Conservation (phyloP, 768 basidiomycete genomes). For the Boletus huronensis region DNA sequence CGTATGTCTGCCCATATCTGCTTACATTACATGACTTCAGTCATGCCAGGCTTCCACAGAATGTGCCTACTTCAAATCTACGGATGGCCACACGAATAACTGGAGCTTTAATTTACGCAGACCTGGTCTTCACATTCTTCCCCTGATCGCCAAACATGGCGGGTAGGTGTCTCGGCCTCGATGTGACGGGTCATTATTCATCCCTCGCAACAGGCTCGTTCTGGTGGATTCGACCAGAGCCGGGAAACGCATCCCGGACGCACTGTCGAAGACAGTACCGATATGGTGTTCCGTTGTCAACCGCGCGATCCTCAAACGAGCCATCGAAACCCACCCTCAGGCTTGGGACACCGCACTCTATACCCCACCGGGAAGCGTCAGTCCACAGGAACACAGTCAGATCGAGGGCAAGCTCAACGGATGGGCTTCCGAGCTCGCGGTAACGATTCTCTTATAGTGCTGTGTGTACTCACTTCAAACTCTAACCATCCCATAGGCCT, state of each 20-base stretch:
- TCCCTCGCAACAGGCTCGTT: constrained; percentile 50
- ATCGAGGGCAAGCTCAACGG: constrained; percentile 61
- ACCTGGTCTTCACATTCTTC: constrained; percentile 77
- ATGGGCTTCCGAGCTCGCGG: constrained; percentile 71
- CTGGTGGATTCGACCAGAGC: constrained; percentile 91
- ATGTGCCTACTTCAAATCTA: constrained; percentile 85
- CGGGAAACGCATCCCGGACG: constrained; percentile 93
- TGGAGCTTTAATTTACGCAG: constrained; percentile 85
- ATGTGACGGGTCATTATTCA: background rate
- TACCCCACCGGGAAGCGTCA: constrained; percentile 67
- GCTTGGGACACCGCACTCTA: constrained; percentile 63
- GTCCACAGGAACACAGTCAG: constrained; percentile 73
- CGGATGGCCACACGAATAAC: constrained; percentile 80
- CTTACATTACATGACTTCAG: background rate
- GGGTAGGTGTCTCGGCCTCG: constrained; percentile 46
- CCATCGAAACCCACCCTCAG: constrained; percentile 2
- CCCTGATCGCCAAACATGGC: constrained; percentile 45
- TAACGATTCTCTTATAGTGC: constrained; percentile 24
- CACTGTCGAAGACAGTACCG: constrained; percentile 88
- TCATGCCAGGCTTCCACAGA: constrained; percentile 14
- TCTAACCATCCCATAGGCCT: constrained; percentile 42
- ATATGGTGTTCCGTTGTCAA: constrained; percentile 95
- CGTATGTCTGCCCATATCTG: constrained; percentile 28
- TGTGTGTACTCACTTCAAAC: background rate
- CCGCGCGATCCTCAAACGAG: constrained; percentile 41